Conservation (phyloP, 805 yeast genomes). For the Saturnispora bothae region DNA sequence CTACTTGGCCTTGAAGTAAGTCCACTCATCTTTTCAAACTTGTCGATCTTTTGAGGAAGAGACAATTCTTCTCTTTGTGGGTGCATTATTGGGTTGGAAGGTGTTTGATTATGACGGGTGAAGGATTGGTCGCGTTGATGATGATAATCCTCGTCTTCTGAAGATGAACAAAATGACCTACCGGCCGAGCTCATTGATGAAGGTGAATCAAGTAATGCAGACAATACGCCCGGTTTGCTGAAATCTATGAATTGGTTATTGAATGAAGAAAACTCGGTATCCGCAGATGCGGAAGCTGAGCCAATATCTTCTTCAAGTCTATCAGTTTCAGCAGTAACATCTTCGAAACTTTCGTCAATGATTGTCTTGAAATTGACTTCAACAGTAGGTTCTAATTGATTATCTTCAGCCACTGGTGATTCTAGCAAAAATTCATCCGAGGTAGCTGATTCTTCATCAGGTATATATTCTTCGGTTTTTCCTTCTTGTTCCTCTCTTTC, state of each 20-base stretch:
- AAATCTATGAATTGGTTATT: slow-evolving; percentile 1
- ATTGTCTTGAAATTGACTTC: not conserved
- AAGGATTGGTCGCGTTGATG: no score
- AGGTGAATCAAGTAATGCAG: slow-evolving; percentile 12
- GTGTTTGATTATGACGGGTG: not conserved
- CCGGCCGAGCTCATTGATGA: slow-evolving; percentile 10
- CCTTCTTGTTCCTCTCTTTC: not conserved
- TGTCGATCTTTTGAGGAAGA: slow-evolving; percentile 21
- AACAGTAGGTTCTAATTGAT: not conserved
- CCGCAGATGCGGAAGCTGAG: not conserved
- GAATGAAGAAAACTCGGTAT: not conserved
- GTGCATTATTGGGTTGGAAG: not conserved
- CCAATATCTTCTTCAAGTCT: not conserved
- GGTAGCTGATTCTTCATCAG: no score
- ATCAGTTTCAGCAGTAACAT: not conserved
- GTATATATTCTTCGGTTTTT: no score
- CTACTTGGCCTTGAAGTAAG: slow-evolving; percentile 8
- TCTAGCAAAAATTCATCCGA: not conserved
- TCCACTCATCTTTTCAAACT: slow-evolving; percentile 24
- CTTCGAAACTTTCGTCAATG: not conserved
- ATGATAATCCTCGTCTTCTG: slow-evolving; percentile 1
- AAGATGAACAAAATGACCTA: not conserved
- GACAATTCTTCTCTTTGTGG: slow-evolving; percentile 3
- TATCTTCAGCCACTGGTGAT: not conserved
- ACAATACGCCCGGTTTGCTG: slow-evolving; percentile 9